Evolutionary conservation across 2,329 filamentous ascomycete species (phyloP).

Genomic region (Colletotrichum siamense): DNA sequence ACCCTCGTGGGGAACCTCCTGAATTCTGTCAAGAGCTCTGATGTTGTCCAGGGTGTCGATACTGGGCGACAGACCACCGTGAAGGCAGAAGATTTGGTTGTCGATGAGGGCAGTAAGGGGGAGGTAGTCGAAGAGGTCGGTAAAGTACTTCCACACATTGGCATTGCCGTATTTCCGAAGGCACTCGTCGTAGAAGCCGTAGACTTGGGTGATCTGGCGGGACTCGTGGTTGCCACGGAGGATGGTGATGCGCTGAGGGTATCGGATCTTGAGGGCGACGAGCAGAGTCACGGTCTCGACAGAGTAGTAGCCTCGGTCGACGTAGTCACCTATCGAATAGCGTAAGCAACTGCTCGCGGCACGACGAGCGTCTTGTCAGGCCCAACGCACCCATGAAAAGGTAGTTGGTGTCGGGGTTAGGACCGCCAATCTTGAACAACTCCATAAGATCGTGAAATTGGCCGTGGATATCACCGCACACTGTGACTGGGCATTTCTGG

Average conservation of each 20-base stretch:
- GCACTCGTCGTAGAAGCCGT: constrained; percentile 99
- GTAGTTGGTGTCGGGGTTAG: constrained; percentile 98
- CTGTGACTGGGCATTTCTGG: constrained; percentile 97
- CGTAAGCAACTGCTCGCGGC: constrained; percentile 22
- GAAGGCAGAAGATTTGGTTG: constrained; percentile 98
- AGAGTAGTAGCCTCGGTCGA: constrained; percentile 98
- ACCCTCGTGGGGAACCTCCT: constrained; percentile 97
- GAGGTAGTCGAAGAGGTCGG: constrained; percentile 98
- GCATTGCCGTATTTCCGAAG: constrained; percentile 98
- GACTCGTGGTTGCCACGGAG: constrained; percentile 99
- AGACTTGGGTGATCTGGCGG: constrained; percentile 98
- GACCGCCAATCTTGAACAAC: constrained; percentile 97
- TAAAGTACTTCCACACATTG: constrained; percentile 99
- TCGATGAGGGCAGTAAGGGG: constrained; percentile 97
- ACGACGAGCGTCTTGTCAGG: not conserved
- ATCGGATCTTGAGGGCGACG: constrained; percentile 96
- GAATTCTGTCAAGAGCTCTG: constrained; percentile 90
- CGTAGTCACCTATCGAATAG: constrained; percentile 79
- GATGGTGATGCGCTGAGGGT: constrained; percentile 97
- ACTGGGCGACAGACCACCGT: constrained; percentile 94
- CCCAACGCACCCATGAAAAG: constrained; percentile 87
- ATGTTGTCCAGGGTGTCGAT: constrained; percentile 97
- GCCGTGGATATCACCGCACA: constrained; percentile 98
- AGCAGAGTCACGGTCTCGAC: constrained; percentile 97
- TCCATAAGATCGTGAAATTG: constrained; percentile 99